Base-by-base conservation (phyloP, 2,329 filamentous ascomycete genomes). In the Pyricularia sp. region DNA sequence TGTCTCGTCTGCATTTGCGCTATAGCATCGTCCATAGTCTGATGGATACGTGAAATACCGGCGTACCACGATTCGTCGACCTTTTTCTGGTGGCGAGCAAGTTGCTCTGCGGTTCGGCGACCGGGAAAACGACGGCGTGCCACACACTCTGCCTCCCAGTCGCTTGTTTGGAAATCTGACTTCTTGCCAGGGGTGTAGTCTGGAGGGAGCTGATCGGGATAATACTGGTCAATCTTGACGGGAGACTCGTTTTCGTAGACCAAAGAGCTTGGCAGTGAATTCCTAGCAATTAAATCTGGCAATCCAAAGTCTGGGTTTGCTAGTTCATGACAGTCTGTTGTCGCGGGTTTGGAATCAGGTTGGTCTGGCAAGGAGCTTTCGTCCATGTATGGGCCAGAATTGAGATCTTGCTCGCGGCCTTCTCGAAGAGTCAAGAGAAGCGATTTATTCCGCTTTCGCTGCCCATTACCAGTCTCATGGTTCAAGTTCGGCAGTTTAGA, bases 21-120 rank as follows among this genome's bases (percentile, higher is more conserved):
- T 17, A 77, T 69, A 11, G 77, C 74, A 26, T 74, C 71, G 2
- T 76, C 72, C 12, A 78, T 71, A 2, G 74, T 72, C 71, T 77
- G 80, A 64, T 75, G 74, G 28, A 82, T 70, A 36, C 77, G 76
- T 30, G 76, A 74, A 3, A 74, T 74, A 58, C 81, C 81, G 68
- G 94, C 94, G 26, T 98, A 97, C 79, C 92, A 97, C 80, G 93
- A 95, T 70, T 94, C 93, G 2, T 84, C 98, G 64, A 94, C 94
- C 64, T 90, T 89, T 73, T 94, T 94, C 66, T 98, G 94, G 23
- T 75, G 78, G 7, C 68, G 64, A 14, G 70, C 63, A 30, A 76
- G 61, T 28, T 75, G 70, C 12, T 76, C 75, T 30, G 73, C 70
- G 28, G 73, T 71, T 65, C 67, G 20, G 72, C 68, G 6, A 70